Base-by-base conservation (phyloP, 257 asterid genomes). In the Solanum appendiculatum region DNA sequence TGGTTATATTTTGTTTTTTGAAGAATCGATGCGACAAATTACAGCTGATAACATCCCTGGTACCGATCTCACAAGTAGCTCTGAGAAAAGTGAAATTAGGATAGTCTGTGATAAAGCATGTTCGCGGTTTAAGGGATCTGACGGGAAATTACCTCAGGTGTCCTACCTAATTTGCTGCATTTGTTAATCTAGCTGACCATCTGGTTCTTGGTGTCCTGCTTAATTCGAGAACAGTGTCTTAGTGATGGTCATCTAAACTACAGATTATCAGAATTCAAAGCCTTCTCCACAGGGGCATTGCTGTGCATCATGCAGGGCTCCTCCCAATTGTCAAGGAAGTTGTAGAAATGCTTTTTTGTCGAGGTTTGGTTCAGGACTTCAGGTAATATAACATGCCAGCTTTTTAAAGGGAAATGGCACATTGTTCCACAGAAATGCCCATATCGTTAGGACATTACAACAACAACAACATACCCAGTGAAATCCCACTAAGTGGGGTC, bases 301-400 rank as follows among this genome's bases (percentile, higher is more conserved):
- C 98, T 34, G 97, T 97, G 73, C 99, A 97, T 91, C 99, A 97
- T 93, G 98, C 99, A 37, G 99, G 99, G 82, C 87, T 97, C 85
- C 98, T 97, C 89, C 99, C 99, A 81, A 97, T 97, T 88, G 98
- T 97, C 60, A 97, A 95, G 92, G 99, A 97, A 95, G 99, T 97
- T 72, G 98, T 97, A 84, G 99, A 97, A 92, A 97, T 97, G 99
- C 98, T 97, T 89, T 97, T 97, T 88, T 97, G 99, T 87, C 98
- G 98, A 87, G 99, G 98, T 83, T 95, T 97, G 69, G 86, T 97
- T 87, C 95, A 97, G 99, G 99, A 64, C 86, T 97, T 87, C 95
- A 97, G 99, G 99, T 97, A 91, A 86, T 82, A 84, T 81, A 18
- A 39, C 56, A 23, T 81, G 36, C 82, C 63, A 31, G 68, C 31